Base-by-base conservation (phyloP, 257 asterid genomes). In the Fraxinus americana region DNA sequence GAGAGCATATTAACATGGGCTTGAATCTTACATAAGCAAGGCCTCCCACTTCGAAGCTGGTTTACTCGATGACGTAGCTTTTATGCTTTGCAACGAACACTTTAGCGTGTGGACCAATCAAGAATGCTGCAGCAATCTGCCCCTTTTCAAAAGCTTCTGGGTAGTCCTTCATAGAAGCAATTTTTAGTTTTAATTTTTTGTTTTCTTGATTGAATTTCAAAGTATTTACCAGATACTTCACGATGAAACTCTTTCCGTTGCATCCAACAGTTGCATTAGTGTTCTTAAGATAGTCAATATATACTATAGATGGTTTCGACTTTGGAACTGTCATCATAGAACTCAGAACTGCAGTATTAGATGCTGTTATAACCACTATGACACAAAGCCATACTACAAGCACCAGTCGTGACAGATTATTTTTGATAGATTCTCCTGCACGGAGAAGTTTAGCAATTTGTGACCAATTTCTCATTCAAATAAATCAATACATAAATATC, bases 271-370 rank as follows among this genome's bases (percentile, higher is more conserved):
- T 70, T 19, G 87, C 88, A 74, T 87, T 86, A 2, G 87, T 84
- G 27, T 75, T 72, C 2, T 72, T 66, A 0, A 92, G 92, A n/a
- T 74, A 79, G 8, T 87, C 91, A 12, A 88, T 75, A 70, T 85
- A 82, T 36, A 45, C 75, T 48, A 90, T 23, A 0, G 91, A 75
- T 0, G 94, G 91, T 35, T 83, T 85, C 7, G 86, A 83, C 79
- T 86, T 81, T 0, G 88, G 96, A 23, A 86, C 87, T 0, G 92
- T 88, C 90, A 91, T 83, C 83, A 86, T 80, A 10, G 92, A 72
- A 61, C 90, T 89, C 7, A 90, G 78, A 3, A 87, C 85, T 25
- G 96, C 97, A 1, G 96, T 88, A 57, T 85, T 89, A 81, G 91
- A 84, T 17, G 89, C 85, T 3, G 80, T 77, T 61, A 90, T 83